Evolutionary conservation across 176 grass and related monocot species (phyloP), one percentile per base, ranked within the genome.

Genomic region (Aegilops sharonensis): DNA sequence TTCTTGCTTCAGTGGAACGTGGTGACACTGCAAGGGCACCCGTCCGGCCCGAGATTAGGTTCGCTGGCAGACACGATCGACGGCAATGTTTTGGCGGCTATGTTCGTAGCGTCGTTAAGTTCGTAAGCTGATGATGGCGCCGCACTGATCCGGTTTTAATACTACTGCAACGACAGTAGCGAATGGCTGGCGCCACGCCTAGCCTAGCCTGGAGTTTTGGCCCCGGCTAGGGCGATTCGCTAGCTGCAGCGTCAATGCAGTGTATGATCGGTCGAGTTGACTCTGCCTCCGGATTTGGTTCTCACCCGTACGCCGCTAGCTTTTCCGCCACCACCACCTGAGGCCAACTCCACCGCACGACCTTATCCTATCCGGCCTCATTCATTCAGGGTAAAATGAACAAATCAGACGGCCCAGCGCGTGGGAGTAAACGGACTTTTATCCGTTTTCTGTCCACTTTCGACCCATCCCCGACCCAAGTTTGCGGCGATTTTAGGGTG

Each of bases 11-110:
- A 4, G 5, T 5, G 48, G 17, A 34, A 59, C 72, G 35, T n/a
- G 56, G 59, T 88, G 71, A 68, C 86, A 61, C 52, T 9, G 39
- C 70, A 72, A 3, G 36, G 70, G 70, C 39, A 14, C 69, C 42
- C 8, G 71, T 23, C 0, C 42, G 0, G 25, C 15, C 23, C 2
- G 12, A 47, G 71, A 47, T 15, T 45, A 74, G n/a, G 12, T 27
- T 74, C 71, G 13, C n/a, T 27, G 39, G 40, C 4, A 29, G 1
- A 30, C 7, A 32, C 25, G 5, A 35, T 31, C 31, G 31, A 29
- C 3, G 72, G 40, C 80, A 61, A 78, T 75, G 50, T 36, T 61
- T 25, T 43, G 80, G 73, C 27, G 18, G 50, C 50, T 62, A 71
- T 62, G 48, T 82, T 12, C 47, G 23, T 48, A 40, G 0, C 11